Evolutionary conservation across 2,329 filamentous ascomycete species (phyloP).

Genomic region (Cercospora brassicicola): DNA sequence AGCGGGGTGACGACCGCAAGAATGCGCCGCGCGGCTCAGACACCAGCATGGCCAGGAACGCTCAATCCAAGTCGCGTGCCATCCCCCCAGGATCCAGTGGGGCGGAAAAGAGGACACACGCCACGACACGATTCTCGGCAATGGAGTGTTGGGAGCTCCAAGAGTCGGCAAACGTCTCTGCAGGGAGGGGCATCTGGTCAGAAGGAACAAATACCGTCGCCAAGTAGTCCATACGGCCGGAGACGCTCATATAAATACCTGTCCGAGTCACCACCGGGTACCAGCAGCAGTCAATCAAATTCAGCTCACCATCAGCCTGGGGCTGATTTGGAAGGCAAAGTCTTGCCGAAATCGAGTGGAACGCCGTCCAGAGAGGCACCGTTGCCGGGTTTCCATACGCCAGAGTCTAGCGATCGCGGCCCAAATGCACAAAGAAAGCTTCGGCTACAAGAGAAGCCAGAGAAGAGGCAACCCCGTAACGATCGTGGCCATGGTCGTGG

Average conservation of each 20-base stretch:
- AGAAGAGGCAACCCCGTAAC: neutral
- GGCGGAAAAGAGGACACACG: neutral
- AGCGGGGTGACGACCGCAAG: neutral
- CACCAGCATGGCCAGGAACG: neutral
- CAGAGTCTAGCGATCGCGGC: neutral
- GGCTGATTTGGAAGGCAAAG: neutral
- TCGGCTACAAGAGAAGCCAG: neutral
- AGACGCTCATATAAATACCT: neutral
- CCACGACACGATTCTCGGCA: conserved; percentile 5
- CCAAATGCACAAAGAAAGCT: neutral
- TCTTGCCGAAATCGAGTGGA: neutral
- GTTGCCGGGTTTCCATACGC: neutral
- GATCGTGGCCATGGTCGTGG: neutral
- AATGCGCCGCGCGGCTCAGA: conserved; percentile 2
- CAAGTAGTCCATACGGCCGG: neutral
- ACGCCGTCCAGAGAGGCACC: neutral
- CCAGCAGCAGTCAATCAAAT: neutral
- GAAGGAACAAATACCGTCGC: neutral
- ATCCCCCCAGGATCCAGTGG: neutral
- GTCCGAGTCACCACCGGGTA: neutral
- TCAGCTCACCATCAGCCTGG: neutral
- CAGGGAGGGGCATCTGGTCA: neutral
- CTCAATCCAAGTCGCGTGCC: conserved; percentile 3
- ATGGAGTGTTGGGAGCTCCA: neutral
- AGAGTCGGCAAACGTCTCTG: neutral